phyloP scores from a whole-genome alignment of 257 asterid species.

The Fraxinus cuspidata region DNA sequence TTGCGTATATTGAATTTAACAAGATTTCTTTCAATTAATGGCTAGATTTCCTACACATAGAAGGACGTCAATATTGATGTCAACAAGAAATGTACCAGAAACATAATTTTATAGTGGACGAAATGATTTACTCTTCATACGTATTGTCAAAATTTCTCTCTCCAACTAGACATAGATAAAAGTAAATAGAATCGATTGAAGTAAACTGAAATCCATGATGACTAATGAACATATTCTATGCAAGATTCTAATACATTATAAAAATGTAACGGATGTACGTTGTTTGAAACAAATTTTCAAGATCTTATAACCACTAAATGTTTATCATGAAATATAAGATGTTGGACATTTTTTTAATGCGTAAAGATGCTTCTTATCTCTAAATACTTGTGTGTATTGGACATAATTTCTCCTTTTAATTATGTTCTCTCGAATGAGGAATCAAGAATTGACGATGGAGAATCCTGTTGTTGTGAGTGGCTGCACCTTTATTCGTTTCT shows the following conservation, averaged over 20 bases:
- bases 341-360: background rate
- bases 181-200: background rate
- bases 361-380: constrained; percentile 4
- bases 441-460: background rate
- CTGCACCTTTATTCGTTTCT: constrained; percentile 34
- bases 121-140: background rate
- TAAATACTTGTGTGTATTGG: background rate
- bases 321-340: background rate
- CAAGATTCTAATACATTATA: background rate
- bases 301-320: background rate
- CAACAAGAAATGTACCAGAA: too few relatives aligned
- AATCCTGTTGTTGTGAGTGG: constrained; percentile 24
- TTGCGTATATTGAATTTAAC: too few relatives aligned
- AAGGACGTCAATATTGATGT: too few relatives aligned
- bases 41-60: too few relatives aligned
- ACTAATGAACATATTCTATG: background rate
- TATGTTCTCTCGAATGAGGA: background rate
- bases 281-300: background rate
- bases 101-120: background rate
- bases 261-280: background rate
- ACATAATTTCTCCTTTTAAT: background rate
- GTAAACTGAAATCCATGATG: background rate
- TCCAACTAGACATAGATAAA: background rate
- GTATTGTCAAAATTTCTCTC: background rate
- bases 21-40: too few relatives aligned